These are phyloP conservation scores for Aspergillus niger DNA, from an alignment of 2,329 filamentous ascomycete species.

Conservation along the genomic window DNA sequence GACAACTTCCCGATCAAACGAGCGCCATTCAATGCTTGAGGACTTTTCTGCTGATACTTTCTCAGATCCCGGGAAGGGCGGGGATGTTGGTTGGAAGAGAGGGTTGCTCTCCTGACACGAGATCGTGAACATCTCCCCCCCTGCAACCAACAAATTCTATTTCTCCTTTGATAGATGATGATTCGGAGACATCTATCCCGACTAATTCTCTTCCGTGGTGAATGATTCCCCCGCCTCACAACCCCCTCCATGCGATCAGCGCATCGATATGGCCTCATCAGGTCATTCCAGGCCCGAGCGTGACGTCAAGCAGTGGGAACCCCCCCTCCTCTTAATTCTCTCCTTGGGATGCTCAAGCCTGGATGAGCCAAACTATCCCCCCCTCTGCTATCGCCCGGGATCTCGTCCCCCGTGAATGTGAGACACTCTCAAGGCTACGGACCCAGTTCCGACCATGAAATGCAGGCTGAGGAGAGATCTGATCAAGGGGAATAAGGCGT, in stretches of 20 bases:
- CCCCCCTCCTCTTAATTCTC: background rate
- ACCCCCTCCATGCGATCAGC: background rate
- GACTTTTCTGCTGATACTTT: background rate
- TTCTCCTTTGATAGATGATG: too few relatives aligned
- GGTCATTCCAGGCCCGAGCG: conserved; percentile 6
- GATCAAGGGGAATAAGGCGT: background rate
- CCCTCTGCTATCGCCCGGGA: background rate
- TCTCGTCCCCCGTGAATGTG: background rate
- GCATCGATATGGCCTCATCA: background rate
- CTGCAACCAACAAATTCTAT: background rate
- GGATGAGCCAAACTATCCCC: background rate
- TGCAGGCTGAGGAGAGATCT: background rate
- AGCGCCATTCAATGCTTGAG: background rate
- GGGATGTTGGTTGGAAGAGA: background rate
- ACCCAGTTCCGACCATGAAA: background rate
- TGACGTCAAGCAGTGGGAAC: conserved; percentile 8
- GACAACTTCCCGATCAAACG: background rate
- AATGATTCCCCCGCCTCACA: background rate
- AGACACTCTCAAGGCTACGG: background rate
- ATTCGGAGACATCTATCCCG: background rate
- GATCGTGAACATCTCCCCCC: background rate
- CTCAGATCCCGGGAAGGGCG: background rate
- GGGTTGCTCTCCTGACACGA: background rate
- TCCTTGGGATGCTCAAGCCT: background rate
- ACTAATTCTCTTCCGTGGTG: background rate